Base-by-base conservation (phyloP, 495 filamentous ascomycete genomes). In the Neurospora sp. region DNA sequence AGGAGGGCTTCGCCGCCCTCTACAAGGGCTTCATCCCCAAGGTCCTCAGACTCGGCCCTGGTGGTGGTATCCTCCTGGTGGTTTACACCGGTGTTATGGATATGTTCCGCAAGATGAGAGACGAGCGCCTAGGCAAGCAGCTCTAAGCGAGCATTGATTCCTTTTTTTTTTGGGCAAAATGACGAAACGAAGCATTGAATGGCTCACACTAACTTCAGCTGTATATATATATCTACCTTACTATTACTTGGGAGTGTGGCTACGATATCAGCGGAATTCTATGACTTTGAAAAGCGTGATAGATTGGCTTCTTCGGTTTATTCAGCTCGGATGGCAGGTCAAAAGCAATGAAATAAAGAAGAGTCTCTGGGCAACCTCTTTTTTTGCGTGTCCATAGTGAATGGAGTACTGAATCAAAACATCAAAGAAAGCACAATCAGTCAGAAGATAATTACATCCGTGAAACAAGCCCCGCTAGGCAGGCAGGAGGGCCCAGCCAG, bases 1-100 rank as follows among this genome's bases (percentile, higher is more conserved):
- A 99, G 84, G 96, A 99, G 79, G 96, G 96, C 12, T 96, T 97
- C 78, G 84, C 81, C 18, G 96, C 96, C 14, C 85, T 99, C 68
- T 99, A 99, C 85, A 99, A 99, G 87, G 96, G 96, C 6, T 99
- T 99, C 86, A 73, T 96, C 45, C 96, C 96, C 59, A 99, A 99
- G 87, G 95, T 99, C 27, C 78, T 83, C 69, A 59, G 81, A 20
- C 74, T 82, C 14, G 77, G 78, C 39, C 78, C 80, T 14, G 74
- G 75, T 31, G 78, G 81, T 70, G 94, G 94, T 85, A 96, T 97
- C 76, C 86, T 97, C 71, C 84, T 96, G 70, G 94, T 98, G 35
- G 94, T 98, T 45, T 98, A 94, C 83, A 97, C 94, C 4, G 89
- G 91, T 16, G 90, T 97, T 18, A 96, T 97, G 91, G 95, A 98